Base-by-base conservation (phyloP, 768 basidiomycete species). In the Candolleomyces aberdarensis region DNA sequence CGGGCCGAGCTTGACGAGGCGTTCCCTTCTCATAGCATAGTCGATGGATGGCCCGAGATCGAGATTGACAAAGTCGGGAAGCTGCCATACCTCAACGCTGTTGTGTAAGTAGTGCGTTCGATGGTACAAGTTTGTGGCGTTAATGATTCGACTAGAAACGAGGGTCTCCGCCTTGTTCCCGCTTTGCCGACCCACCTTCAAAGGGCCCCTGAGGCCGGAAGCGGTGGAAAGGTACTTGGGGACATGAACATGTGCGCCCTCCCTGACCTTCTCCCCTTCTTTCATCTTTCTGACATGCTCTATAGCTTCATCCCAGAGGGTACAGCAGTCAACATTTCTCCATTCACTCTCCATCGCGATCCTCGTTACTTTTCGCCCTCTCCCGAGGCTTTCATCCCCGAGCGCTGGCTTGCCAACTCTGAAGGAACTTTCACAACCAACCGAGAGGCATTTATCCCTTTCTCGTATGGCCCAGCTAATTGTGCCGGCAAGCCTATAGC, bases 401-500 rank as follows among this genome's bases (percentile, higher is more conserved):
- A 79, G 56, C 65, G 76, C 39, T 79, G 76, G 76, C 57, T 76
- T 10, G 26, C 65, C 1, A 54, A 60, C 29, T 52, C 55, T 13
- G 41, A 29, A 15, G 31, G 15, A 6, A 56, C 17, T 5, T 50
- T 46, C 40, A 47, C 32, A 7, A 39, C 39, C 3, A 43, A 17
- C 41, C 41, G 39, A 46, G 62, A 59, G 4, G 54, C 54, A 14
- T 56, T 59, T 40, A 72, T 77, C 26, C 76, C 76, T 1, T 79
- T 77, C 63, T 77, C 76, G 29, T 66, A 70, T 48, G 83, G 84
- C 0, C 83, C 83, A 17, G 74, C 77, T 13, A 81, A 80, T 64
- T 85, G 85, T 65, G 79, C 75, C 5, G 83, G 83, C n/a, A 78
- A 67, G 46, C 67, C 67, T 50, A 52, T 79, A 48, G 77, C 76